Evolutionary conservation across 768 basidiomycete genomes (phyloP), one percentile per base, ranked within the genome.

Genomic region (Fistulinella prunicolor): DNA sequence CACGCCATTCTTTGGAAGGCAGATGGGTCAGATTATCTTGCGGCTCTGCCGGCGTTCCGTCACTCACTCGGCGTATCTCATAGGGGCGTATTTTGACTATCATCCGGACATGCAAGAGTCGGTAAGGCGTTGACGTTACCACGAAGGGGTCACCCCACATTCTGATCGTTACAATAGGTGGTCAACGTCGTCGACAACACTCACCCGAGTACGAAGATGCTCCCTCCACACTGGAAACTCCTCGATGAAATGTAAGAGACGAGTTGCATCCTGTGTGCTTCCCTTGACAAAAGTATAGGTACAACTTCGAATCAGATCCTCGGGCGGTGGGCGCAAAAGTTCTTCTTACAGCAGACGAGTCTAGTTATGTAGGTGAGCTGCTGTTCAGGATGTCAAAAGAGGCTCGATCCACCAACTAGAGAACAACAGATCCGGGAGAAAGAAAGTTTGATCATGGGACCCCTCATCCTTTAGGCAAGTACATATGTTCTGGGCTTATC

Each of bases 391-490:
- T n/a, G n/a, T n/a, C 26, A 1, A 1, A 14, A 19, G 10, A 6
- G 1, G 21, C 9, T 23, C 8, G 21, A 9, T 32, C 26, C 26
- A 14, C 44, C 26, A 1, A 47, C 44, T 24, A 14, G 26, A 22
- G 14, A 19, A 42, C 30, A 2, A 3, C 43, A 69, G 65, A 69
- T 38, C 56, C 57, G 1, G 56, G 54, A 38, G 41, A 59, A 46
- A 56, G 80, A 35, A 73, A 71, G 24, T 85, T 77, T 57, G 65
- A 83, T 54, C 81, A 87, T 58, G 90, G 89, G 12, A 70, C 62
- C 24, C 89, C 90, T 6, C 89, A 90, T 68, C 91, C 91, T 3
- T 79, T 82, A 55, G 86, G 88, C 83, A 63, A 55, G 73, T 55
- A 55, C n/a, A 72, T 55, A 23, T 37, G 6, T 43, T 14, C 16